Conservation (phyloP, 2,329 filamentous ascomycete species). For the Dryadomyces sulphureus region DNA sequence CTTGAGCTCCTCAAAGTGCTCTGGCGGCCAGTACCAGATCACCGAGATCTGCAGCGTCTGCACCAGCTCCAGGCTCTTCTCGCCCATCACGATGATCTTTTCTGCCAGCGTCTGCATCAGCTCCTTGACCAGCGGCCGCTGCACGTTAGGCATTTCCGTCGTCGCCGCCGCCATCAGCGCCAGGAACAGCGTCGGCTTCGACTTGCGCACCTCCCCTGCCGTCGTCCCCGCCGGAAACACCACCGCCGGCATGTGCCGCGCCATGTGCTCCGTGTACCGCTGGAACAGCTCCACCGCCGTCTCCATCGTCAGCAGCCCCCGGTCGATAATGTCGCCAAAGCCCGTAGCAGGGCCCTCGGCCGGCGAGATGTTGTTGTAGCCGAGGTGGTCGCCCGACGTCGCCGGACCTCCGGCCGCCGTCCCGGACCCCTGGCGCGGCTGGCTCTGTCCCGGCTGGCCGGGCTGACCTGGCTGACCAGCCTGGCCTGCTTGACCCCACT, state of each 20-base stretch:
- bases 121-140: constrained; percentile 50
- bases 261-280: constrained; percentile 45
- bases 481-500: too few species aligned
- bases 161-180: constrained; percentile 53
- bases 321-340: constrained; percentile 38
- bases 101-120: constrained; percentile 61
- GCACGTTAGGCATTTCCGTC: constrained; percentile 38
- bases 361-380: constrained; percentile 1
- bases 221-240: constrained; percentile 41
- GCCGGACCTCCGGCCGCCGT: too few species aligned
- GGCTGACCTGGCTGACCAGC: too few species aligned
- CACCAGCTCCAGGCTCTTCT: constrained; percentile 71
- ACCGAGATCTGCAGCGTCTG: constrained; percentile 62
- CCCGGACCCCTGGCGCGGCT: too few species aligned
- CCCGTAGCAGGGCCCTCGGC: background rate
- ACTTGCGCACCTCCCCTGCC: constrained; percentile 37
- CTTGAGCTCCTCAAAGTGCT: constrained; percentile 73
- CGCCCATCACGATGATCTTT: constrained; percentile 56
- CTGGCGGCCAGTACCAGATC: constrained; percentile 78
- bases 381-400: background rate
- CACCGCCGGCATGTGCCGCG: constrained; percentile 45
- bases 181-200: constrained; percentile 54
- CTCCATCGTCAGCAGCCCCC: constrained; percentile 41
- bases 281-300: constrained; percentile 39
- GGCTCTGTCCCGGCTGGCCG: too few species aligned